Evolutionary conservation across 2,329 filamentous ascomycete genomes (phyloP).

Genomic region (Diaporthe sp.): DNA sequence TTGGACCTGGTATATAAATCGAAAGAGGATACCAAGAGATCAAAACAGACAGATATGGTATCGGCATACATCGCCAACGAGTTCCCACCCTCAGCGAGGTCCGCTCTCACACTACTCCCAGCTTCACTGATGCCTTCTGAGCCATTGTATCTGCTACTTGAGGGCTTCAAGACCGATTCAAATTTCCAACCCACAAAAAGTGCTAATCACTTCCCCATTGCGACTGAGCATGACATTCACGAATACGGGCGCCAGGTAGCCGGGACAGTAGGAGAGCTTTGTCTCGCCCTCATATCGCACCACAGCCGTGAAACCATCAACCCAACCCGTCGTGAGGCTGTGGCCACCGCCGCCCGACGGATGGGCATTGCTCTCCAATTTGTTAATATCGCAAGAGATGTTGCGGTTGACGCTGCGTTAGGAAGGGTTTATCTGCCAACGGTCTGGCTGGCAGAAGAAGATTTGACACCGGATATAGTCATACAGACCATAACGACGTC

Average conservation of each 20-base stretch:
- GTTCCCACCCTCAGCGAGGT: conserved; percentile 63
- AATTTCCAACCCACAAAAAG: conserved; percentile 53
- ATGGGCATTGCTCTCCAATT: conserved; percentile 84
- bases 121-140: conserved; percentile 63
- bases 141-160: conserved; percentile 72
- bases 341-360: conserved; percentile 66
- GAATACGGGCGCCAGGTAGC: conserved; percentile 75
- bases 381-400: conserved; percentile 80
- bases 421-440: conserved; percentile 76
- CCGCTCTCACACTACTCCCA: conserved; percentile 70
- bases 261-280: conserved; percentile 77
- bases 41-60: conserved; percentile 27
- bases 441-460: conserved; percentile 69
- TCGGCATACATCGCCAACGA: conserved; percentile 53
- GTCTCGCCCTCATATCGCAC: conserved; percentile 73
- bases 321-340: conserved; percentile 47
- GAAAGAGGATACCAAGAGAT: conserved; percentile 40
- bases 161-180: conserved; percentile 77
- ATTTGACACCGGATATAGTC: conserved; percentile 64
- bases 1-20: conserved; percentile 63
- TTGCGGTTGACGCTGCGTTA: conserved; percentile 73
- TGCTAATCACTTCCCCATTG: conserved; percentile 62
- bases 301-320: conserved; percentile 54
- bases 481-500: conserved; percentile 57
- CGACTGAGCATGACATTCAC: conserved; percentile 66